Evolutionary conservation across 176 grass and related monocot species (phyloP).

Genomic region (Phyllostachys edulis): DNA sequence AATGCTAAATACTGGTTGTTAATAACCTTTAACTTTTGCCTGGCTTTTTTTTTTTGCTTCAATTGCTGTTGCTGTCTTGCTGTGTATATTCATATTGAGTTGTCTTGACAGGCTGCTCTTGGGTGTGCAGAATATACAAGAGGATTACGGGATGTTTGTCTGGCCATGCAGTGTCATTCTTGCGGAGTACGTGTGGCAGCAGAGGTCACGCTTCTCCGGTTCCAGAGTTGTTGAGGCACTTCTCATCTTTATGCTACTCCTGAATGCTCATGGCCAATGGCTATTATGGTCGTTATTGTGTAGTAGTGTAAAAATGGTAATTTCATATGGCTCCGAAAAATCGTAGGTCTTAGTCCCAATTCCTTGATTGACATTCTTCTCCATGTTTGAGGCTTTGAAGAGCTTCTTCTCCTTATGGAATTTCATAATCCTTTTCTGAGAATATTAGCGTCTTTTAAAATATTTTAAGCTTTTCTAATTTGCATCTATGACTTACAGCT

Average conservation of each 20-base stretch:
- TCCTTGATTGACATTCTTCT: neutral
- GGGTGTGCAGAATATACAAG: slow-evolving; percentile 54
- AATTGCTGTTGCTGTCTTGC: neutral
- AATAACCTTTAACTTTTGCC: neutral
- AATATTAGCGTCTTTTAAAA: neutral
- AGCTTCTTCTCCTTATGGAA: neutral
- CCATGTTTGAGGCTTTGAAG: neutral
- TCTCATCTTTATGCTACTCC: neutral
- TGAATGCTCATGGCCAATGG: neutral
- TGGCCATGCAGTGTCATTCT: slow-evolving; percentile 84
- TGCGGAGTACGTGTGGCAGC: slow-evolving; percentile 82
- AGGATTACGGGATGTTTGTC: slow-evolving; percentile 95
- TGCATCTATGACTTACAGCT: slow-evolving; percentile 33
- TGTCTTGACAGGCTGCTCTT: neutral
- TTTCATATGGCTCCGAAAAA: neutral
- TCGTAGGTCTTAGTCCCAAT: neutral
- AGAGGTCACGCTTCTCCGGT: slow-evolving; percentile 51
- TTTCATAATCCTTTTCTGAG: neutral
- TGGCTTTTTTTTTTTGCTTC: neutral
- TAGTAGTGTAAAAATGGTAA: neutral
- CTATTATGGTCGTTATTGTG: neutral
- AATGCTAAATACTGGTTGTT: too few relatives aligned
- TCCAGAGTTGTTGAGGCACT: slow-evolving; percentile 61
- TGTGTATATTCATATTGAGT: neutral
- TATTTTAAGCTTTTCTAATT: slow-evolving; percentile 10